A percentile compares a stretch with the other conserved stretches of the same genome.
phyloP scores from a whole-genome alignment of 805 yeast genomes.

The Teunomyces gatunensis region DNA sequence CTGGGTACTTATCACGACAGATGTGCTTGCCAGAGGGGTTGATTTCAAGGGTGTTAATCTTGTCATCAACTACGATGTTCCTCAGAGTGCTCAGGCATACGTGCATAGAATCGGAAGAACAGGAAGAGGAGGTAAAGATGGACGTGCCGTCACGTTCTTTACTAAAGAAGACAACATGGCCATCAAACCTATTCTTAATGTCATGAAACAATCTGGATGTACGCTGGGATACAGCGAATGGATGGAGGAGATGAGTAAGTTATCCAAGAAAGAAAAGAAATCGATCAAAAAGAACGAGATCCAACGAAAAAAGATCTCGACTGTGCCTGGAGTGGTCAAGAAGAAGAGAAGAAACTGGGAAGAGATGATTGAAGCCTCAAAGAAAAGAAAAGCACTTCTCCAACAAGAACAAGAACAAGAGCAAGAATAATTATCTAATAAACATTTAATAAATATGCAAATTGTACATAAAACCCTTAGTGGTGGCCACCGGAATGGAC shows the following conservation, averaged over 20 bases:
- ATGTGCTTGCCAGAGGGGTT: slow-evolving; percentile 93
- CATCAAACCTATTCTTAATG: slow-evolving; percentile 83
- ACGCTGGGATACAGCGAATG: slow-evolving; percentile 64
- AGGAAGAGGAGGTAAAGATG: slow-evolving; percentile 88
- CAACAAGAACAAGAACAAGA: background rate
- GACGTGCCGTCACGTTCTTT: slow-evolving; percentile 87
- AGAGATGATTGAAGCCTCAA: slow-evolving; percentile 77
- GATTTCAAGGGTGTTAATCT: slow-evolving; percentile 94
- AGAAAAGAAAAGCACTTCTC: slow-evolving; percentile 47
- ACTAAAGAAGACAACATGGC: slow-evolving; percentile 82
- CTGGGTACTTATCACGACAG: slow-evolving; percentile 97
- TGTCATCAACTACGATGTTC: slow-evolving; percentile 95
- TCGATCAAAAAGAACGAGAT: slow-evolving; percentile 54
- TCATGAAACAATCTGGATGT: slow-evolving; percentile 90
- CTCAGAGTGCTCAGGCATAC: slow-evolving; percentile 88
- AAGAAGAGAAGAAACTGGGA: slow-evolving; percentile 59
- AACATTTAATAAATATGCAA: slow-evolving; percentile 2
- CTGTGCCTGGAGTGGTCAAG: slow-evolving; percentile 71
- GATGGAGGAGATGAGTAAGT: slow-evolving; percentile 72
- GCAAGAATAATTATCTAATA: background rate
- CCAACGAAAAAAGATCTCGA: slow-evolving; percentile 74
- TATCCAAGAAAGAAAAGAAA: slow-evolving; percentile 62
- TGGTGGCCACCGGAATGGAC: slow-evolving; percentile 44
- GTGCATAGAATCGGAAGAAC: slow-evolving; percentile 99
- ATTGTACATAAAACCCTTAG: slow-evolving; percentile 4